Evolutionary conservation across 768 basidiomycete species (phyloP).

Genomic region (Paxillus rubicundulus): DNA sequence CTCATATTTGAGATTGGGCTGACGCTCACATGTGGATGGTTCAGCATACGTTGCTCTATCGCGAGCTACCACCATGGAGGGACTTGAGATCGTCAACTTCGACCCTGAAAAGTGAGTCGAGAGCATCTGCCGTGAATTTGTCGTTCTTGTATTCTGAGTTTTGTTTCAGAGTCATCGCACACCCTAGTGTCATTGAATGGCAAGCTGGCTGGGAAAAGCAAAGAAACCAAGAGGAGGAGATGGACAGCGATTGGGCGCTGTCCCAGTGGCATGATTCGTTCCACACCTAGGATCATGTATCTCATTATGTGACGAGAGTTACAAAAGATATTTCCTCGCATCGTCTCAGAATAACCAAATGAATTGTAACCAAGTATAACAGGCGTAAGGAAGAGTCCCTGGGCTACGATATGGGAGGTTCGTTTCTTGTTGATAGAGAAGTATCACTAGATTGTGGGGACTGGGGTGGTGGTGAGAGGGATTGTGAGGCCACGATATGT

Average conservation of each 20-base stretch:
- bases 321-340: neutral
- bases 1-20: neutral
- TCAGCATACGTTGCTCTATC: conserved; percentile 38
- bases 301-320: neutral
- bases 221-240: conserved; percentile 30
- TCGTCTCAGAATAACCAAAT: conserved; percentile 2
- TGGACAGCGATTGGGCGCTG: conserved; percentile 32
- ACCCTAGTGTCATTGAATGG: conserved; percentile 34
- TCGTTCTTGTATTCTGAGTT: neutral
- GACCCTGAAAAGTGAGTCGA: conserved; percentile 29
- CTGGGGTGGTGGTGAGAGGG: conserved; percentile 16
- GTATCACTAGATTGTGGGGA: conserved; percentile 13
- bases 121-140: neutral
- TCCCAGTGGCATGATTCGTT: conserved; percentile 33
- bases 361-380: conserved; percentile 8
- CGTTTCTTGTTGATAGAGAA: conserved; percentile 12
- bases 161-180: conserved; percentile 34
- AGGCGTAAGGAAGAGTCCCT: conserved; percentile 12
- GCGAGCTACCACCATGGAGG: conserved; percentile 40
- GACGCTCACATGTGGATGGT: conserved; percentile 1
- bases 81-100: conserved; percentile 39
- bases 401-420: conserved; percentile 7
- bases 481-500: conserved; percentile 12
- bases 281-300: conserved; percentile 8
- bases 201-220: conserved; percentile 27